These are phyloP conservation scores for Cyclotella kingstonii DNA, from an alignment of 108 stramenopile genomes.

Conservation along the genomic window DNA sequence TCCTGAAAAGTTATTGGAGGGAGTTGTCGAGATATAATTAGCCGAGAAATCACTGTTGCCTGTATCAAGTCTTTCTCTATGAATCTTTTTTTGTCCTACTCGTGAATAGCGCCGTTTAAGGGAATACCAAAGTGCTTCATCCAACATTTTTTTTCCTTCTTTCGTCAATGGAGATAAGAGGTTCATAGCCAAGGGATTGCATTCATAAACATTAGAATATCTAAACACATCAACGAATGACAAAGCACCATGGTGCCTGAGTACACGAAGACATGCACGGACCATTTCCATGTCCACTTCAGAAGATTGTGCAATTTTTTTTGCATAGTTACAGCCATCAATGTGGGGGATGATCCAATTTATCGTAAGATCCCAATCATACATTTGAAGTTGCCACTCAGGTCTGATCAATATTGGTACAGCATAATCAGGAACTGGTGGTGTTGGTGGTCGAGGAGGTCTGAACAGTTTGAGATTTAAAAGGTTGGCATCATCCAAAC, in stretches of 20 bases:
- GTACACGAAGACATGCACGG: constrained; percentile 72
- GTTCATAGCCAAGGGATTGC: constrained; percentile 51
- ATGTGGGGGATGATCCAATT: constrained; percentile 90
- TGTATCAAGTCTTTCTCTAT: background rate
- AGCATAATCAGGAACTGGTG: constrained; percentile 66
- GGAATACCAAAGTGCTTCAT: constrained; percentile 44
- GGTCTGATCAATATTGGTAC: constrained; percentile 78
- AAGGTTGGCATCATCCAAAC: constrained; percentile 65
- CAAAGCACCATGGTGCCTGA: constrained; percentile 81
- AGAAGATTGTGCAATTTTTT: constrained; percentile 68
- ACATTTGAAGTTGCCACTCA: constrained; percentile 72
- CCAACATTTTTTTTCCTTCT: constrained; percentile 29
- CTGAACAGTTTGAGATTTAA: constrained; percentile 74
- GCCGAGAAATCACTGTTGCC: constrained; percentile 7
- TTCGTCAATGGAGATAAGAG: constrained; percentile 34
- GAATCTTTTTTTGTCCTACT: background rate
- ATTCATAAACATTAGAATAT: constrained; percentile 88
- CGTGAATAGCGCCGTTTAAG: constrained; percentile 17
- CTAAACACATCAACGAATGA: constrained; percentile 84
- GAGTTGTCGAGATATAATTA: constrained; percentile 12
- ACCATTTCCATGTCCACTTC: constrained; percentile 92
- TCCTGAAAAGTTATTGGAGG: background rate
- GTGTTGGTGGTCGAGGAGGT: constrained; percentile 64
- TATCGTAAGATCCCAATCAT: constrained; percentile 89
- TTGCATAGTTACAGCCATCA: constrained; percentile 79